Percentiles rank a stretch among this genome's conserved stretches.
Evolutionary conservation across 2,329 filamentous ascomycete species (phyloP).

Genomic region (Alternaria angustiovoidea): DNA sequence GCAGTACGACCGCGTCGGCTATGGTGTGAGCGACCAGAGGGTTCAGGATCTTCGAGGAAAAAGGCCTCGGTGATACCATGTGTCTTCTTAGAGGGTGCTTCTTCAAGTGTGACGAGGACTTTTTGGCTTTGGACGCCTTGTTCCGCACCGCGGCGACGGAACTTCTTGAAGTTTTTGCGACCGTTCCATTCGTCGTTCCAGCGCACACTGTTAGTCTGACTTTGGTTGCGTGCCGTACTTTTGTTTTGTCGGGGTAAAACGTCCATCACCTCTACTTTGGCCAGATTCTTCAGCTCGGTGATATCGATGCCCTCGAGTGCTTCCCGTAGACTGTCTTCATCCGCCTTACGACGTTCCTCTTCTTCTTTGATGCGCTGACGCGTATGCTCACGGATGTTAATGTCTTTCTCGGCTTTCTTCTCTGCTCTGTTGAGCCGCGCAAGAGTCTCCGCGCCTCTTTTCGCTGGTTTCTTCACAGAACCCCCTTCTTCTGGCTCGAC

Average conservation of each 20-base stretch:
- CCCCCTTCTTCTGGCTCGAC: conserved; percentile 52
- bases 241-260: conserved; percentile 57
- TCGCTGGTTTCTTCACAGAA: conserved; percentile 25
- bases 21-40: conserved; percentile 26
- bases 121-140: conserved; percentile 56
- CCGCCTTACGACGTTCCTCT: conserved; percentile 62
- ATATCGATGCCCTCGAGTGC: conserved; percentile 72
- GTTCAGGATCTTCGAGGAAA: conserved; percentile 66
- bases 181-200: conserved; percentile 95
- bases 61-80: conserved; percentile 80
- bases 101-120: conserved; percentile 75
- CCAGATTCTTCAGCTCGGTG: conserved; percentile 74
- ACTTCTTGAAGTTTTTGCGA: conserved; percentile 94
- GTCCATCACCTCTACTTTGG: conserved; percentile 79
- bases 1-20: conserved; percentile 10
- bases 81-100: conserved; percentile 71
- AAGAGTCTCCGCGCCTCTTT: conserved; percentile 51
- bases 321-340: conserved; percentile 69
- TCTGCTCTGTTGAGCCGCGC: conserved; percentile 47
- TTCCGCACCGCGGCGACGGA: conserved; percentile 61
- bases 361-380: conserved; percentile 61
- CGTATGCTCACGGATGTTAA: conserved; percentile 65
- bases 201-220: conserved; percentile 61
- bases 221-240: conserved; percentile 23
- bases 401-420: conserved; percentile 62